Base-by-base conservation (phyloP, 2,329 filamentous ascomycete genomes). In the Arachnomyces sp. region DNA sequence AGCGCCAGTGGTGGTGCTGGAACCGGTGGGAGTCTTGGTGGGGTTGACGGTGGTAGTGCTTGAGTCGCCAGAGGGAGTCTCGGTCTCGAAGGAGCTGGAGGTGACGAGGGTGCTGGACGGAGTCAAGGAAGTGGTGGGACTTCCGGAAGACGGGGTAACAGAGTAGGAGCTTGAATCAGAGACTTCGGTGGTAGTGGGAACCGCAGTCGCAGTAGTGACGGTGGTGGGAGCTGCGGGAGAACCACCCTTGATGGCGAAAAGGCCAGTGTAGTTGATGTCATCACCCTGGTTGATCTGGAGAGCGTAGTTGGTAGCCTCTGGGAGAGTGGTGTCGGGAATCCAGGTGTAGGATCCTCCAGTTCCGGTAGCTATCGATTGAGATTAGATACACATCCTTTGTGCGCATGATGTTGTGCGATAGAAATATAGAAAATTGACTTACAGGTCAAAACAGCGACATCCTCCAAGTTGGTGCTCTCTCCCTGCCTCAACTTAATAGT, bases 401-500 rank as follows among this genome's bases (percentile, higher is more conserved):
- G 13, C 25, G 9, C 14, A 28, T 25, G 20, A 25, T 25, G 5
- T 9, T 9, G 9, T 25, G 5, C 20, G 9, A 25, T 25, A 9
- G 20, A 7, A 15, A 37, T 30, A 12, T 12, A 28, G 33, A 33
- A 8, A 5, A 13, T 9, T 14, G 16, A 59, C 66, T 44, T 64
- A 71, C 67, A 58, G 47, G 72, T 73, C 38, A 78, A 51, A 35
- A 65, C 64, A 36, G 57, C 54, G 36, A 80, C 56, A 36, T 71
- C 72, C 36, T 67, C 45, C 18, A 81, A 68, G 52, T 78, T 53
- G 39, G 50, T 58, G 2, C 71, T 57, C 13, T 57, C 43, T 34
- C 77, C 77, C 58, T 74, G 66, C 48, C 72, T 68, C 32, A 81
- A 66, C 40, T 67, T 69, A 49, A 81, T 70, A 31, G 70, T 77